Conservation (phyloP, 2,329 filamentous ascomycete species). For the Diaporthe longicolla region DNA sequence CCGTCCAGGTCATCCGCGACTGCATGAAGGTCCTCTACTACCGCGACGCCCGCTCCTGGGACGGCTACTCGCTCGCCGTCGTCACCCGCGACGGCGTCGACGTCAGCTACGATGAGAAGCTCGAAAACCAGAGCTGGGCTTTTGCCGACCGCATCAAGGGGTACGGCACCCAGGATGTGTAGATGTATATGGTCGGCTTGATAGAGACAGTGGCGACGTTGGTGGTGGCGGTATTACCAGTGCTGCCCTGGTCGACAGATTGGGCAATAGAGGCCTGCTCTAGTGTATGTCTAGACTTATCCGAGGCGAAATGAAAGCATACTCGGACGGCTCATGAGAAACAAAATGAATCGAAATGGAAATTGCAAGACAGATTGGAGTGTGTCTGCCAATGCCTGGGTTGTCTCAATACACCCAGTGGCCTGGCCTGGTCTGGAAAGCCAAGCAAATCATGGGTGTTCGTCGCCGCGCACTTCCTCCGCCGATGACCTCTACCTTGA, state of each 20-base stretch:
- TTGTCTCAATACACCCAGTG: too few species aligned
- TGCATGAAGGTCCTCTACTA: slow-evolving; percentile 99
- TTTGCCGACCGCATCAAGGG: slow-evolving; percentile 96
- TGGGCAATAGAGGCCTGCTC: not conserved
- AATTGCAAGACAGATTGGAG: not conserved
- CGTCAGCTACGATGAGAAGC: slow-evolving; percentile 84
- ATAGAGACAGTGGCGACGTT: not conserved
- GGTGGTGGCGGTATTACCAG: not conserved
- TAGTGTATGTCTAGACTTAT: slow-evolving; percentile 17
- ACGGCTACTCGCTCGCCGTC: slow-evolving; percentile 91
- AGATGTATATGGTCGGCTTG: slow-evolving; percentile 42
- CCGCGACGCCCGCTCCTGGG: slow-evolving; percentile 92
- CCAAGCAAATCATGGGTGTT: not conserved
- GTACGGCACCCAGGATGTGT: slow-evolving; percentile 88
- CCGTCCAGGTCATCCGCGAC: slow-evolving; percentile 85
- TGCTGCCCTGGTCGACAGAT: not conserved
- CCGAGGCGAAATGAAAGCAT: slow-evolving; percentile 13
- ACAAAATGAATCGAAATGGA: not conserved
- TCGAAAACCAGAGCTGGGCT: slow-evolving; percentile 97
- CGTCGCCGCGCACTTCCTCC: too few species aligned
- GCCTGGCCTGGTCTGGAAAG: not conserved
- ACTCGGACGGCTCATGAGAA: slow-evolving; percentile 7
- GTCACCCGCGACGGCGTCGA: slow-evolving; percentile 92
- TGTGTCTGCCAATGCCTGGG: not conserved
- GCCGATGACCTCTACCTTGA: not conserved